Evolutionary conservation across 1,139 yeast genomes (phyloP), one percentile per base, ranked within the genome.

Genomic region (Suhomyces guaymorum): DNA sequence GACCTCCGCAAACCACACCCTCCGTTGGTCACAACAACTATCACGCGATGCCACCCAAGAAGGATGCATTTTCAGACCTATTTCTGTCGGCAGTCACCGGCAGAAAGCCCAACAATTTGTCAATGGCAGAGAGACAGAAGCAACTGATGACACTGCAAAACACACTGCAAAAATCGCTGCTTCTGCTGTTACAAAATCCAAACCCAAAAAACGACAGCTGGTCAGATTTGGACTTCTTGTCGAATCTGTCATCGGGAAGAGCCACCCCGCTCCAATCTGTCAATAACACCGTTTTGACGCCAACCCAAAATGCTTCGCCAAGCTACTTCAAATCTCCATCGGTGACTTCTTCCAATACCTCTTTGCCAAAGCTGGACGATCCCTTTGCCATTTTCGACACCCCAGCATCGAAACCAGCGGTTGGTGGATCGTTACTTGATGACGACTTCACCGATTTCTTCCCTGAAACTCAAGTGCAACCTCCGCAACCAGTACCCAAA

Each of bases 31-130:
- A n/a, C n/a, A n/a, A n/a, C n/a, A n/a, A n/a, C n/a, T n/a, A n/a
- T n/a, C n/a, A n/a, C n/a, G n/a, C n/a, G n/a, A 37, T 47, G 42
- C 71, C 73, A 13, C 70, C 71, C 5, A 66, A 67, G 50, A 66
- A 66, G 44, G 76, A 70, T 55, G 75, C 70, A 7, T 70, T 70
- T 57, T 73, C 75, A 4, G 75, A 70, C 45, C 59, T 70, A 28
- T 70, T 70, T 41, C 70, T 52, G 47, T 55, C 67, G 15, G 73
- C 73, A 2, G 55, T 37, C 32, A 40, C 38, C 30, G 24, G 33
- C 30, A 11, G 32, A 27, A 38, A 33, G 33, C 44, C 24, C 28
- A 46, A 43, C 39, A 36, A 43, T 33, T 33, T 52, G 37, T 45
- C 52, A 15, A 35, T 56, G 40, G 30, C 43, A n/a, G 60, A 57